Evolutionary conservation across 495 filamentous ascomycete genomes (phyloP).

Genomic region (Glonium stellatum): DNA sequence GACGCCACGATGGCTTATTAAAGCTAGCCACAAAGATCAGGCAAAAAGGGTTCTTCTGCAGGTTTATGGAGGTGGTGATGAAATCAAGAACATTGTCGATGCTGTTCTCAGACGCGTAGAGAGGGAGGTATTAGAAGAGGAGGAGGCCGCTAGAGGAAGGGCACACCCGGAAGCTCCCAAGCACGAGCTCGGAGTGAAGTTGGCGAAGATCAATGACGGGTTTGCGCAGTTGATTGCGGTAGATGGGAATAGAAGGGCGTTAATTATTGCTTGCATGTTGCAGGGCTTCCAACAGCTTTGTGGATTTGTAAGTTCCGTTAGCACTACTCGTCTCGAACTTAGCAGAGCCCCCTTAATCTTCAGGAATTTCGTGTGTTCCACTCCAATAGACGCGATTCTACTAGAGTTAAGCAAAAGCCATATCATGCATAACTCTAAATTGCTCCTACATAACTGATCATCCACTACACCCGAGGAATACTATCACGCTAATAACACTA

Average conservation of each 20-base stretch:
- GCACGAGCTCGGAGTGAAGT: slow-evolving; percentile 10
- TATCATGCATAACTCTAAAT: no score
- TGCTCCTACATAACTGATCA: no score
- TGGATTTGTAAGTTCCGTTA: slow-evolving; percentile 60
- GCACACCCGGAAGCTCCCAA: slow-evolving; percentile 24
- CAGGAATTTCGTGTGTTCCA: no score
- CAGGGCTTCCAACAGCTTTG: slow-evolving; percentile 86
- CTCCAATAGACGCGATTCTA: neutral
- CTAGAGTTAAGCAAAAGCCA: neutral
- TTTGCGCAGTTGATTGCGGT: slow-evolving; percentile 39
- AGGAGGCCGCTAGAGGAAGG: slow-evolving; percentile 41
- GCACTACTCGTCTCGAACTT: neutral
- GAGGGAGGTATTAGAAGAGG: slow-evolving; percentile 61
- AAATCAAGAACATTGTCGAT: slow-evolving; percentile 38
- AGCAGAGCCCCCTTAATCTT: neutral
- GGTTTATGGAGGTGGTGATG: slow-evolving; percentile 51
- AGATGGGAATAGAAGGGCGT: slow-evolving; percentile 58
- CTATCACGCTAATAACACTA: no score
- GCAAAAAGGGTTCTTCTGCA: slow-evolving; percentile 58
- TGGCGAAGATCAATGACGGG: slow-evolving; percentile 11
- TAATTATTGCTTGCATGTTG: slow-evolving; percentile 77
- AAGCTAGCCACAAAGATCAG: slow-evolving; percentile 50
- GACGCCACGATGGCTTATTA: slow-evolving; percentile 79
- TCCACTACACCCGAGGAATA: no score
- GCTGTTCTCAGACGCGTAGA: slow-evolving; percentile 58